Conservation (phyloP, 805 yeast species). For the Saccharomycopsis vini region DNA sequence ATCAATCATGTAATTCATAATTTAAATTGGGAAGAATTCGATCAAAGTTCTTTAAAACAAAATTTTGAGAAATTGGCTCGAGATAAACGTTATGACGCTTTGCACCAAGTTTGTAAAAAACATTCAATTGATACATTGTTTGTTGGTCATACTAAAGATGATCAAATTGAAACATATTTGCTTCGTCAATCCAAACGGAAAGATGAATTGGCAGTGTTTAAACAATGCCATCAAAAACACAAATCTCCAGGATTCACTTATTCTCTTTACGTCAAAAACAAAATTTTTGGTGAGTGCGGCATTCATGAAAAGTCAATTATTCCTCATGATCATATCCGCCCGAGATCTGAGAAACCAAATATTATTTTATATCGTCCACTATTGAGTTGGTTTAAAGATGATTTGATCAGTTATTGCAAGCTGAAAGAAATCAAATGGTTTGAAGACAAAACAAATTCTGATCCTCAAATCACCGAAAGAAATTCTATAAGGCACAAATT, state of each 20-base stretch:
- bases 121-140: constrained; percentile 23
- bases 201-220: too few species aligned
- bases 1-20: constrained; percentile 18
- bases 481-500: constrained; percentile 22
- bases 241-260: too few species aligned
- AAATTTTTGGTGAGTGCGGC: constrained; percentile 17
- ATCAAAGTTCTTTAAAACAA: neutral
- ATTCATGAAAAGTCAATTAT: neutral
- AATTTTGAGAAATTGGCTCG: constrained; percentile 39
- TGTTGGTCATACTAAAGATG: constrained; percentile 35
- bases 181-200: too few species aligned
- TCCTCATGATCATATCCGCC: neutral
- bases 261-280: too few species aligned
- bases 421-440: constrained; percentile 28
- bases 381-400: constrained; percentile 25
- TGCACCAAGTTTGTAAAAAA: constrained; percentile 24
- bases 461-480: constrained; percentile 30
- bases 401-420: constrained; percentile 27
- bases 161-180: constrained; percentile 35
- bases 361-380: constrained; percentile 28
- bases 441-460: constrained; percentile 34
- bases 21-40: constrained; percentile 22
- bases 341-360: neutral
- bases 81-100: constrained; percentile 26
- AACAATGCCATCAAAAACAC: too few species aligned